Evolutionary conservation across 148 eudicot genomes (phyloP).

Genomic region (Polygonum aviculare): DNA sequence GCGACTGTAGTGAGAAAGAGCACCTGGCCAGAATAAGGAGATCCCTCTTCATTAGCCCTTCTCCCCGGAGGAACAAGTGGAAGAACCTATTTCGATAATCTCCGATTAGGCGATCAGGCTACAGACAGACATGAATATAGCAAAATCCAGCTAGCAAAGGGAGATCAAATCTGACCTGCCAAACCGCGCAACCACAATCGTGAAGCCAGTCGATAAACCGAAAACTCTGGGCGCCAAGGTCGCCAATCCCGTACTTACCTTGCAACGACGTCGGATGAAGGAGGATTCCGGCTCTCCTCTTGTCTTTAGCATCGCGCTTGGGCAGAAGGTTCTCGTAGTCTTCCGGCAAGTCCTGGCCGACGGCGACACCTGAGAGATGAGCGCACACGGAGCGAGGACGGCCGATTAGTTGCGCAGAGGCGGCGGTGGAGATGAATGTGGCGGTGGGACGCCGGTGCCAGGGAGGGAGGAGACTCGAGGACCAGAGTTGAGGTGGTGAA

Average conservation of each 20-base stretch:
- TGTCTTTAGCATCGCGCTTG: constrained; percentile 12
- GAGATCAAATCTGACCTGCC: constrained; percentile 56
- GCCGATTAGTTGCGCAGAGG: background rate
- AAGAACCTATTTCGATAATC: constrained; percentile 50
- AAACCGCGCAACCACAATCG: constrained; percentile 69
- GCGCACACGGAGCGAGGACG: background rate
- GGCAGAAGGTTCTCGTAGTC: constrained; percentile 57
- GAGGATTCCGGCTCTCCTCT: constrained; percentile 72
- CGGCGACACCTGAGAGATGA: constrained; percentile 14
- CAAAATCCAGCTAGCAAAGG: background rate
- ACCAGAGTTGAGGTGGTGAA: constrained; percentile 8
- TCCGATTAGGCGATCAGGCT: background rate
- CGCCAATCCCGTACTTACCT: constrained; percentile 82
- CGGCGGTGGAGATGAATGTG: background rate
- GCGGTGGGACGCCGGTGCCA: constrained; percentile 4
- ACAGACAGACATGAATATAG: background rate
- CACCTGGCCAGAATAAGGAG: constrained; percentile 96
- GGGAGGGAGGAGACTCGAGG: background rate
- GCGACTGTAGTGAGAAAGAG: background rate
- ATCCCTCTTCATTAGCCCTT: constrained; percentile 80
- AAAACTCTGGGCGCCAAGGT: constrained; percentile 62
- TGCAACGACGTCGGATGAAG: constrained; percentile 92
- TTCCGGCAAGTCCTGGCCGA: constrained; percentile 69
- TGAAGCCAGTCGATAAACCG: constrained; percentile 81
- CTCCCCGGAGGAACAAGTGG: constrained; percentile 98